Conservation (phyloP, 73 alveolate genomes). For the Halteria grandinella region DNA sequence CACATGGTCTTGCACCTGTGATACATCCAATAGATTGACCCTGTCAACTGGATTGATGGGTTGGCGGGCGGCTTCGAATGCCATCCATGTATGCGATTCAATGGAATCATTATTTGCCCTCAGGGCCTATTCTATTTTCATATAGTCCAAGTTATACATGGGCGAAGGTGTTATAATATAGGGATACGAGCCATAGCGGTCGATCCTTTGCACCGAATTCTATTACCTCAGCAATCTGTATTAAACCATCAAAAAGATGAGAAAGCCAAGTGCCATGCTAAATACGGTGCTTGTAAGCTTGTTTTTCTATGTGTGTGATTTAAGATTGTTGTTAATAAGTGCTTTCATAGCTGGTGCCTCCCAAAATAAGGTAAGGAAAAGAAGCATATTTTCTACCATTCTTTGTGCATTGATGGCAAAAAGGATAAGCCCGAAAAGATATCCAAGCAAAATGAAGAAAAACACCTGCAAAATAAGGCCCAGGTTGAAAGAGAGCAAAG, state of each 20-base stretch:
- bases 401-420: conserved; percentile 85
- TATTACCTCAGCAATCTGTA: conserved; percentile 50
- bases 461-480: conserved; percentile 88
- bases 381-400: conserved; percentile 79
- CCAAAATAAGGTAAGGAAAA: conserved; percentile 77
- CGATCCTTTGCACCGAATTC: conserved; percentile 6
- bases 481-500: conserved; percentile 86
- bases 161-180: no score
- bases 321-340: conserved; percentile 87
- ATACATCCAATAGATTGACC: no score
- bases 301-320: conserved; percentile 91
- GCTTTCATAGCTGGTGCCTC: conserved; percentile 76
- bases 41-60: no score
- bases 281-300: conserved; percentile 90
- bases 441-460: conserved; percentile 88
- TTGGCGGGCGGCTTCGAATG: no score
- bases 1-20: no score
- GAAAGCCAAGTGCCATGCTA: conserved; percentile 89
- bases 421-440: conserved; percentile 87
- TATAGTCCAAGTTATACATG: no score
- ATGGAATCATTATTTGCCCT: background rate
- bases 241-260: conserved; percentile 86
- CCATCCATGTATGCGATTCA: conserved; percentile 21
- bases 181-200: conserved; percentile 49
- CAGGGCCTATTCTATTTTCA: conserved; percentile 30